Base-by-base conservation (phyloP, 805 yeast genomes). In the Jamesozyma lodderae region DNA sequence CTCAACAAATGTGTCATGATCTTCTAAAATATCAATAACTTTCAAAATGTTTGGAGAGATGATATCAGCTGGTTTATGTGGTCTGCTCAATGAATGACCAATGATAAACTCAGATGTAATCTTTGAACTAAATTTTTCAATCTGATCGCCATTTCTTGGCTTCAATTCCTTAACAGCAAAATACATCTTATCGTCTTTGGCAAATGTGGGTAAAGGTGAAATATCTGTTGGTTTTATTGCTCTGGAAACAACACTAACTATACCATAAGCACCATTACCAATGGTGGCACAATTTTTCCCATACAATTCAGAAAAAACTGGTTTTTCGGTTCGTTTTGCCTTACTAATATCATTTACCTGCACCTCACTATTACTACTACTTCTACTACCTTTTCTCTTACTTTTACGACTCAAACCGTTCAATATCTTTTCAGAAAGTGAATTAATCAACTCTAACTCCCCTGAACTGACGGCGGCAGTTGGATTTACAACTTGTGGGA, bases 211-310 rank as follows among this genome's bases (percentile, higher is more conserved):
- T 18, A 45, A 46, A 16, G 46, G 46, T n/a, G 31, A 29, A 6
- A 23, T 20, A 29, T 44, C 47, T 4, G 38, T 40, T 3, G 36
- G 14, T 5, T 43, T 41, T 13, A 38, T 31, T 3, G 45, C 43
- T 38, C 87, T 59, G 80, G 95, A 25, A 82, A 96, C 45, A 79
- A 70, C 53, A 42, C 95, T 73, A 17, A 90, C 97, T 48, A 85
- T 94, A 41, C 98, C 98, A 65, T 90, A 92, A 0, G 98, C 94
- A 37, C 97, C 98, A 60, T 90, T 88, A 18, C 97, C 98, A 41
- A 77, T 70, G 21, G 70, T 60, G 7, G 79, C 79, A 38, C 67
- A 63, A 18, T 70, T 62, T 42, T 63, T 68, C 33, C 80, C 80
- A 47, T 73, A 75, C 46, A 69, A 69, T 14, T 64, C 63, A 3